These are phyloP conservation scores for Trichosporon sp. DNA, from an alignment of 1,284 basidiomycete genomes.

Conservation along the genomic window DNA sequence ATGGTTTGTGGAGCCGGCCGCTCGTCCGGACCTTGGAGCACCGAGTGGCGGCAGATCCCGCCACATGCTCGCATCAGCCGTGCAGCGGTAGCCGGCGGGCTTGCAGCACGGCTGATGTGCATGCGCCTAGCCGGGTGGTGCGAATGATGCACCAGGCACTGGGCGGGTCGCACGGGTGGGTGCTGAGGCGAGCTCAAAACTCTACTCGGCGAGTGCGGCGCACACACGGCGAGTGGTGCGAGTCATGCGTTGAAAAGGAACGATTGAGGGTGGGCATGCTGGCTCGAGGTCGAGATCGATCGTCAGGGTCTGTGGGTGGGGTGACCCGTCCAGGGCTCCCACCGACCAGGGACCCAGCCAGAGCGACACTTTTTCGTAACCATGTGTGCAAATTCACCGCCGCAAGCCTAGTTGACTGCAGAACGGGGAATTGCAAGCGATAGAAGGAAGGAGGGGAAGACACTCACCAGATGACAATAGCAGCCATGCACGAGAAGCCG, in stretches of 20 bases:
- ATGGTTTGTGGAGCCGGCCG: constrained; percentile 2
- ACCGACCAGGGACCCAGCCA: background rate
- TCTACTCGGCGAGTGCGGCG: constrained; percentile 4
- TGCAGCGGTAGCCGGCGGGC: background rate
- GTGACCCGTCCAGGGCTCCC: constrained; percentile 1
- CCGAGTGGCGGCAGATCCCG: background rate
- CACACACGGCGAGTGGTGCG: background rate
- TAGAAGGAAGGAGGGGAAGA: background rate
- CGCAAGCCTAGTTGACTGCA: background rate
- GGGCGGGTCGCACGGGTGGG: constrained; percentile 1
- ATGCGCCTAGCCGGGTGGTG: background rate
- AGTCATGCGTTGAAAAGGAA: background rate
- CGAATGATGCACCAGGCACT: constrained; percentile 1
- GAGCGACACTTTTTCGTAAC: background rate
- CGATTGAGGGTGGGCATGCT: constrained; percentile 4
- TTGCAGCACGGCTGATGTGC: background rate
- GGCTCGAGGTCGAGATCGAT: background rate
- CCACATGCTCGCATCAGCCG: background rate
- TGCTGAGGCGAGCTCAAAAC: background rate
- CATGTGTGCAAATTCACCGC: background rate
- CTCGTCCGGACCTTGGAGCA: background rate
- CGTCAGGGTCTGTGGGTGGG: constrained; percentile 4
- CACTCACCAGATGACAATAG: constrained; percentile 33
- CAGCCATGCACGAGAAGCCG: constrained; percentile 39
- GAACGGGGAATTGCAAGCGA: background rate